Evolutionary conservation across 257 asterid species (phyloP), one percentile per base, ranked within the genome.

Genomic region (Verbena officinalis): DNA sequence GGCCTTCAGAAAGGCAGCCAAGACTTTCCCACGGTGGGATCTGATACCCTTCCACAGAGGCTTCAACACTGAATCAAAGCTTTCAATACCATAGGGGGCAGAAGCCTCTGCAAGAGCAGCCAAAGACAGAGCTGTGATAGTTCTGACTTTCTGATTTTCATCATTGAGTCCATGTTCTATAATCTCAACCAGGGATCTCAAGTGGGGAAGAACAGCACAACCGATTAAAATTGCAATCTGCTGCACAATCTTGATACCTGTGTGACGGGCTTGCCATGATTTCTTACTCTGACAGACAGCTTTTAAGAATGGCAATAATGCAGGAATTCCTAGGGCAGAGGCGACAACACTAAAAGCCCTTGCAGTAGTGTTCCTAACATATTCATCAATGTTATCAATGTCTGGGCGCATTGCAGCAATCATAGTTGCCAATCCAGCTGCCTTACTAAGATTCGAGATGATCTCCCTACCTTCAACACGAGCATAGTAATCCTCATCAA

Each of bases 221-320:
- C 96, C 96, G 17, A 90, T 87, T 43, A 90, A 73, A 70, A 90
- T 90, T 5, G 97, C 97, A 44, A 90, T 90, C 84, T 90, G 97
- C 86, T 90, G 97, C 69, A 88, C 96, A 69, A 90, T 90, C 75
- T 90, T 90, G 69, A 90, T 90, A 81, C 97, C 97, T 9, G 97
- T 90, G 85, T 90, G 97, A 71, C 97, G 96, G 75, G 97, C 97
- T 84, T 90, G 97, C 97, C 97, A 90, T 17, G 97, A 90, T 68
- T 90, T 90, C 78, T 90, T 90, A 80, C 97, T 90, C 77, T 88
- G 97, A 73, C 97, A 90, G 59, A 90, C 97, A 12, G 97, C 97
- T 75, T 90, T 90, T 80, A 88, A 50, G 73, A 90, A 90, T 1
- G 96, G 97, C 34, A 90, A 71, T 56, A 88, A 68, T 9, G 96